Percentiles rank a stretch among this genome's conserved stretches.
These are phyloP conservation scores for Phytophthora nicotianae DNA, from an alignment of 352 stramenopile genomes.

Conservation along the genomic window DNA sequence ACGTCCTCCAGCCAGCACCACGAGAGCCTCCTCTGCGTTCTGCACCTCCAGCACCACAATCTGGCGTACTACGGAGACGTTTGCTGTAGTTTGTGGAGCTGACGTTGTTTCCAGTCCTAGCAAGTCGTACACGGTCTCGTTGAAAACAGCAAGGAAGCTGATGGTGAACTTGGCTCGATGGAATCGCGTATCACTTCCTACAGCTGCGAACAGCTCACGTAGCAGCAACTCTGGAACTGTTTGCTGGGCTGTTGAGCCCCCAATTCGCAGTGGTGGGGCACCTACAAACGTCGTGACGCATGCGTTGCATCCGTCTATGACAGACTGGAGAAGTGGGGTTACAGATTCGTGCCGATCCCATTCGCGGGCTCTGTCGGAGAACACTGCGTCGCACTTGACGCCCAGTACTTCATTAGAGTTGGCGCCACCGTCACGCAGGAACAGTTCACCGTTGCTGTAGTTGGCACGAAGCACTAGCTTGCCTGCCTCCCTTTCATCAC, in stretches of 20 bases:
- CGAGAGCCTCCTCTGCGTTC: slow-evolving; percentile 60
- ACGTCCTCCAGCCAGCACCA: slow-evolving; percentile 56
- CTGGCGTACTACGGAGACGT: slow-evolving; percentile 7
- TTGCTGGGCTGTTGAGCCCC: slow-evolving; percentile 12
- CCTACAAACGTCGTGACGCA: slow-evolving; percentile 71
- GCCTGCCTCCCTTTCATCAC: slow-evolving; percentile 1
- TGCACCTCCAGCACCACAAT: slow-evolving; percentile 80
- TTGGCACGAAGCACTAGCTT: slow-evolving; percentile 54
- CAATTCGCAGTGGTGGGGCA: slow-evolving; percentile 31
- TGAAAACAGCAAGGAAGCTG: slow-evolving; percentile 93
- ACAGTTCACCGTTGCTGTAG: slow-evolving; percentile 59
- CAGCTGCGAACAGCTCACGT: slow-evolving; percentile 51
- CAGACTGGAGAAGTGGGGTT: slow-evolving; percentile 63
- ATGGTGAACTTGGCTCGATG: slow-evolving; percentile 65
- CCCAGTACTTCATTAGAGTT: slow-evolving; percentile 30
- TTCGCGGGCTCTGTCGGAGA: slow-evolving; percentile 65
- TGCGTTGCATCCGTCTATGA: slow-evolving; percentile 69
- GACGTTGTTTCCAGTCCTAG: slow-evolving; percentile 55
- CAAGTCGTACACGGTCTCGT: slow-evolving; percentile 95
- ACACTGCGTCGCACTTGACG: slow-evolving; percentile 63
- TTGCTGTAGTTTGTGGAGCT: slow-evolving; percentile 6
- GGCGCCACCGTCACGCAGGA: slow-evolving; percentile 31
- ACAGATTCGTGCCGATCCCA: slow-evolving; percentile 68
- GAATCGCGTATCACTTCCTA: slow-evolving; percentile 39
- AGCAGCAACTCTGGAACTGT: slow-evolving; percentile 52